A percentile compares a stretch with the other conserved stretches of the same genome.
Conservation (phyloP, 2,329 filamentous ascomycete genomes). For the Sclerotinia minor region DNA sequence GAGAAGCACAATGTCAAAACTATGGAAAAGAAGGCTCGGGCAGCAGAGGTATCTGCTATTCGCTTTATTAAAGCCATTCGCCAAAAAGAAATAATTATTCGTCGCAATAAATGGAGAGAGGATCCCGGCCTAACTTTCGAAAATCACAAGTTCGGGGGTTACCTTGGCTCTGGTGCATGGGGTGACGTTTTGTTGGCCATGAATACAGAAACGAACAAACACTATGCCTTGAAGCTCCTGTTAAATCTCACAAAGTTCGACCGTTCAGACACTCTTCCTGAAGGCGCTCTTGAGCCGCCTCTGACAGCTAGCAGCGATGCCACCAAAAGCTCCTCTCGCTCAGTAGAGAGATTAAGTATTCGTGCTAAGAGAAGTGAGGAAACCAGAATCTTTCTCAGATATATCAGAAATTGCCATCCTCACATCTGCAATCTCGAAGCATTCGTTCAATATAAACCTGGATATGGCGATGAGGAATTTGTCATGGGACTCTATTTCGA, state of each 20-base stretch:
- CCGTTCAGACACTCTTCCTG: background rate
- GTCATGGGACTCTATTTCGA: conserved; percentile 16
- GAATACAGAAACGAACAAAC: background rate
- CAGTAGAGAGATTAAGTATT: background rate
- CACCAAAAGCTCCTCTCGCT: background rate
- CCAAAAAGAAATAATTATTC: background rate
- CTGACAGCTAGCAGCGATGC: conserved; percentile 10
- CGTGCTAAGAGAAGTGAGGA: conserved; percentile 3
- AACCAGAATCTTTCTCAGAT: conserved; percentile 8
- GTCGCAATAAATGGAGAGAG: conserved; percentile 12
- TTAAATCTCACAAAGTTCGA: background rate
- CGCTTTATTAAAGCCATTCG: background rate
- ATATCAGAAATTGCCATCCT: conserved; percentile 9
- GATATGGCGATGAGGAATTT: background rate
- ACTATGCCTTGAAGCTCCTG: conserved; percentile 17
- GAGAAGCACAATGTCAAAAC: background rate
- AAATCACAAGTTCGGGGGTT: background rate
- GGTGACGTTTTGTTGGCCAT: background rate
- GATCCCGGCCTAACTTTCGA: background rate
- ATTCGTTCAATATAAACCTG: conserved; percentile 12
- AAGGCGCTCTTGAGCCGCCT: background rate
- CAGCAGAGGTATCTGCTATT: background rate
- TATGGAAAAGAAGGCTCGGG: background rate
- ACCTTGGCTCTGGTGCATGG: background rate
- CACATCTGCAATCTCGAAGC: conserved; percentile 17